These are phyloP conservation scores for Waltergamsia citrina DNA, from an alignment of 2,329 filamentous ascomycete species.

Conservation along the genomic window DNA sequence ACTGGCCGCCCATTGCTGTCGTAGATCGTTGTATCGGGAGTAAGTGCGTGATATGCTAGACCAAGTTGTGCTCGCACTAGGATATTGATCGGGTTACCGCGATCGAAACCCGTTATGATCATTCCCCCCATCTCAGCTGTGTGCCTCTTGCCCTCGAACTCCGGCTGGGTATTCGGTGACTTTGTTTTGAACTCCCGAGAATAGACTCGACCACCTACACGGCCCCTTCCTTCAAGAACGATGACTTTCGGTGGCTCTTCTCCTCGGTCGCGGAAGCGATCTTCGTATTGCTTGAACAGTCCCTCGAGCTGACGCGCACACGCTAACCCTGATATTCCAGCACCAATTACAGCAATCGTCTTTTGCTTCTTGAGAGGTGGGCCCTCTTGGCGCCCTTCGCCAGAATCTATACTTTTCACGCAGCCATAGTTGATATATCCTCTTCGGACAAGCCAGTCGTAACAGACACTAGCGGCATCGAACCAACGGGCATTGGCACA, in stretches of 20 bases:
- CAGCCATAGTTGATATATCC: slow-evolving; percentile 98
- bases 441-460: slow-evolving; percentile 82
- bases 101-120: slow-evolving; percentile 94
- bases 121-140: slow-evolving; percentile 97
- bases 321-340: slow-evolving; percentile 86
- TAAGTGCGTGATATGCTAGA: slow-evolving; percentile 74
- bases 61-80: slow-evolving; percentile 85
- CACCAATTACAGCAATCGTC: slow-evolving; percentile 79
- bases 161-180: slow-evolving; percentile 38
- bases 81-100: slow-evolving; percentile 87
- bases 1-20: slow-evolving; percentile 74
- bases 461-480: slow-evolving; percentile 76
- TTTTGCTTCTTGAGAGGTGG: slow-evolving; percentile 41
- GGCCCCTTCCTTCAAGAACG: slow-evolving; percentile 75
- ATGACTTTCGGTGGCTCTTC: slow-evolving; percentile 67
- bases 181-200: slow-evolving; percentile 61
- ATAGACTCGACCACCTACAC: slow-evolving; percentile 88
- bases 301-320: slow-evolving; percentile 86
- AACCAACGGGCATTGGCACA: slow-evolving; percentile 88
- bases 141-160: slow-evolving; percentile 49
- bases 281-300: slow-evolving; percentile 72
- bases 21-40: slow-evolving; percentile 77
- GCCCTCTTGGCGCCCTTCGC: slow-evolving; percentile 23
- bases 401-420: slow-evolving; percentile 43
- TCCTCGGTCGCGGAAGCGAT: slow-evolving; percentile 52